phyloP scores from a whole-genome alignment of 1,284 basidiomycete species.

The Fomitopsis pinicola region DNA sequence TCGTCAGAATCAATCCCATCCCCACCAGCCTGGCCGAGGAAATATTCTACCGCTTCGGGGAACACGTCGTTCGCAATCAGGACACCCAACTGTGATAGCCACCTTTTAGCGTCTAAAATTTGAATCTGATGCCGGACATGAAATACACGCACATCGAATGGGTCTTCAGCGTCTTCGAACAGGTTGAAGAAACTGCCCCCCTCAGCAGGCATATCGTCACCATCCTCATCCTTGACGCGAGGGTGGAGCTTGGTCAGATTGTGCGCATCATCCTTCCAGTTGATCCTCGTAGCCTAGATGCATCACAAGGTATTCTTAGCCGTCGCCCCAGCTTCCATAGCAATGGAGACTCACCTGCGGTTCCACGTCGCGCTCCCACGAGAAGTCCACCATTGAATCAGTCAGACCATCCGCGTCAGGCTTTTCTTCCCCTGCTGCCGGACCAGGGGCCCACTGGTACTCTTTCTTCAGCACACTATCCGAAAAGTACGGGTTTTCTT shows the following conservation, averaged over 20 bases:
- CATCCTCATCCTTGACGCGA: conserved; percentile 52
- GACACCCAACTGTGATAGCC: conserved; percentile 53
- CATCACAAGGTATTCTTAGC: background rate
- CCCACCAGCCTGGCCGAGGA: conserved; percentile 58
- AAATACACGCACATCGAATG: conserved; percentile 54
- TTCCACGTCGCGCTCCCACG: conserved; percentile 70
- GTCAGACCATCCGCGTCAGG: conserved; percentile 72
- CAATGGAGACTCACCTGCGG: conserved; percentile 46
- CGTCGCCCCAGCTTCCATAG: background rate
- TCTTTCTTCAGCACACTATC: conserved; percentile 75
- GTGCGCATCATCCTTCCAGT: conserved; percentile 80
- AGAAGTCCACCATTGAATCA: conserved; percentile 70
- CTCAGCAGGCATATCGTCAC: conserved; percentile 56
- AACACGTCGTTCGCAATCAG: conserved; percentile 73
- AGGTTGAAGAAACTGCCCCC: conserved; percentile 87
- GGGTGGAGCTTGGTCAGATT: conserved; percentile 78
- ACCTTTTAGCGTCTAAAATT: conserved; percentile 6
- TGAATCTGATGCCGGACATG: background rate
- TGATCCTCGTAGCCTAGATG: conserved; percentile 57
- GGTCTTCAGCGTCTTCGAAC: conserved; percentile 66
- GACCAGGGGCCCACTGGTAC: conserved; percentile 64
- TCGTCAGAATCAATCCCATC: conserved; percentile 62
- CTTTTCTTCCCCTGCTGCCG: conserved; percentile 47
- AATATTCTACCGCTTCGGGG: conserved; percentile 73
- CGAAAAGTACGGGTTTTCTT: conserved; percentile 77